Conservation (phyloP, 2,329 filamentous ascomycete genomes). For the Aspergillus fumigatiaffinis region DNA sequence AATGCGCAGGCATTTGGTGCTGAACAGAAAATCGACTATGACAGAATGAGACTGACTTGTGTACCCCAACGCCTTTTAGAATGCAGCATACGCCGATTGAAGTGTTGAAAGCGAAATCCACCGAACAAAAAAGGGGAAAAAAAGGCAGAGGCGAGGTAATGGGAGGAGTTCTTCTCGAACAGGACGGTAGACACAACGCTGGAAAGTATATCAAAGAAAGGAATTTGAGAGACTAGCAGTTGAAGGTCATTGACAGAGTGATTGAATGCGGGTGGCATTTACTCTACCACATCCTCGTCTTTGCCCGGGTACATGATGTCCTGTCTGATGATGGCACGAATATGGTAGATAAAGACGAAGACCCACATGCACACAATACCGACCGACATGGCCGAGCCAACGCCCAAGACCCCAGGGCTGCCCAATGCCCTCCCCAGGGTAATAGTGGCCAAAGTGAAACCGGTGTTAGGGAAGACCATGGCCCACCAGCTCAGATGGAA, state of each 20-base stretch:
- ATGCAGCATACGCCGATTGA: background rate
- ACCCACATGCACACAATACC: constrained; percentile 54
- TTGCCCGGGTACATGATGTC: constrained; percentile 58
- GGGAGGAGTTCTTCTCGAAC: background rate
- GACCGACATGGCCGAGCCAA: constrained; percentile 55
- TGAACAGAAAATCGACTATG: background rate
- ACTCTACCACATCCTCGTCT: constrained; percentile 52
- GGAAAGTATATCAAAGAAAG: background rate
- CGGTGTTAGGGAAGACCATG: constrained; percentile 64
- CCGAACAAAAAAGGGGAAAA: too few species aligned
- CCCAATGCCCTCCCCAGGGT: constrained; percentile 52
- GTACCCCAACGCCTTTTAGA: background rate
- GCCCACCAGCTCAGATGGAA: constrained; percentile 59
- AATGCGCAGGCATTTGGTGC: background rate
- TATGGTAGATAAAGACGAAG: constrained; percentile 48
- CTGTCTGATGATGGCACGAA: constrained; percentile 48
- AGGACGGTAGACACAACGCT: background rate
- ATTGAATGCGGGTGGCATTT: background rate
- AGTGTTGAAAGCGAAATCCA: background rate
- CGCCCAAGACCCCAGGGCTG: constrained; percentile 51
- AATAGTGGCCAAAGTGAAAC: constrained; percentile 58
- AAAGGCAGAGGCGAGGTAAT: background rate
- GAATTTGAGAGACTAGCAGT: background rate
- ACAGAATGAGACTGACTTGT: background rate
- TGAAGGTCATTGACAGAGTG: background rate